These are phyloP conservation scores for Termitomyces sp. DNA, from an alignment of 768 basidiomycete genomes.

Conservation along the genomic window DNA sequence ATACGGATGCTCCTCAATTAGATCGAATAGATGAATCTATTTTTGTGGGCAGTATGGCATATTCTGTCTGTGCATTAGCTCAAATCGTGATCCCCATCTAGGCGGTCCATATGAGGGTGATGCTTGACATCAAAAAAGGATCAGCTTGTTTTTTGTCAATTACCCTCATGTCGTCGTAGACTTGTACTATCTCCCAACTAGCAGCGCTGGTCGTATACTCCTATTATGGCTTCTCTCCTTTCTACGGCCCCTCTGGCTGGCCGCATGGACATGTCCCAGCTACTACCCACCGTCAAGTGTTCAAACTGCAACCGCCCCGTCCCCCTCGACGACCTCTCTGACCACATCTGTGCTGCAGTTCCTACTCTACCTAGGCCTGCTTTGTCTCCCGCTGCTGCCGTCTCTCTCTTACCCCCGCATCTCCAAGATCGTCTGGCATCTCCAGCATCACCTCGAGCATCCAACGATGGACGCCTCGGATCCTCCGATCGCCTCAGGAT, in stretches of 20 bases:
- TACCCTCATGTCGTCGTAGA: not conserved
- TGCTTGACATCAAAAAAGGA: not conserved
- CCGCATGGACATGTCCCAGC: conserved; percentile 49
- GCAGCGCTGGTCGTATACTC: conserved; percentile 28
- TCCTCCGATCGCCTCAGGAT: conserved; percentile 25
- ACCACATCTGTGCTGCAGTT: conserved; percentile 70
- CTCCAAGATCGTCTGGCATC: conserved; percentile 41
- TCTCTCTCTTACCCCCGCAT: conserved; percentile 45
- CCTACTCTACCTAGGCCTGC: conserved; percentile 36
- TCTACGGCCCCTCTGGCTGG: conserved; percentile 28
- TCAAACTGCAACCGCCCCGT: conserved; percentile 72
- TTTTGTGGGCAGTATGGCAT: not conserved
- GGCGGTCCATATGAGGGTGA: too few species aligned
- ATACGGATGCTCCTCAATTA: not conserved
- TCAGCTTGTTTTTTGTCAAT: not conserved
- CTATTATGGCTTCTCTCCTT: conserved; percentile 27
- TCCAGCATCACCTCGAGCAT: conserved; percentile 20
- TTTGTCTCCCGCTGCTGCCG: conserved; percentile 35
- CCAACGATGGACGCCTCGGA: conserved; percentile 15
- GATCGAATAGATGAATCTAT: not conserved
- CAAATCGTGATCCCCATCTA: too few species aligned
- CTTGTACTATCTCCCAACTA: not conserved
- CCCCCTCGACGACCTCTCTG: conserved; percentile 67
- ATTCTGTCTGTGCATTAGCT: not conserved
- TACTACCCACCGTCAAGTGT: conserved; percentile 83